These are phyloP conservation scores for Pythium insidiosum DNA, from an alignment of 352 stramenopile species.

Conservation along the genomic window DNA sequence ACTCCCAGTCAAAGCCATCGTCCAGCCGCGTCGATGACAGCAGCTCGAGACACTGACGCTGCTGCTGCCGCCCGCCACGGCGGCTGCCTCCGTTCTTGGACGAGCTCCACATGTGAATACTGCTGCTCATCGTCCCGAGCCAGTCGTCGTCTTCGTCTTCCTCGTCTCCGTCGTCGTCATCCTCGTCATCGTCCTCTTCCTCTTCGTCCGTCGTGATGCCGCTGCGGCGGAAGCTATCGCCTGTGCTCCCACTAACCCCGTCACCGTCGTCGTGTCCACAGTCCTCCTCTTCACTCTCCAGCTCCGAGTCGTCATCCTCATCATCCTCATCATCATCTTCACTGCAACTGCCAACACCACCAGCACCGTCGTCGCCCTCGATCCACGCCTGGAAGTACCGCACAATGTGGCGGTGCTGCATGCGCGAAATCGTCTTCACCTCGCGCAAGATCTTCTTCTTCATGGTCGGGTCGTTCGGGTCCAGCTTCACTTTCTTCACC, in stretches of 20 bases:
- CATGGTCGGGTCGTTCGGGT: slow-evolving; percentile 82
- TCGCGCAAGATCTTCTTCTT: slow-evolving; percentile 95
- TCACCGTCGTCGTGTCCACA: slow-evolving; percentile 24
- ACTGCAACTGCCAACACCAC: too few relatives aligned
- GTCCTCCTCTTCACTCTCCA: slow-evolving; percentile 16
- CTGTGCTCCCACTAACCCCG: too few relatives aligned
- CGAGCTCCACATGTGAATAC: slow-evolving; percentile 51
- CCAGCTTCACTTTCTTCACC: slow-evolving; percentile 83
- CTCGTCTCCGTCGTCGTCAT: slow-evolving; percentile 18
- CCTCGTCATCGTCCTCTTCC: slow-evolving; percentile 20
- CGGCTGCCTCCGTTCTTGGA: slow-evolving; percentile 37
- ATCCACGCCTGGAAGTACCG: slow-evolving; percentile 91
- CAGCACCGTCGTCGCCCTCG: slow-evolving; percentile 58
- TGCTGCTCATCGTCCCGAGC: slow-evolving; percentile 60
- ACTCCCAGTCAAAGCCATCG: slow-evolving; percentile 67
- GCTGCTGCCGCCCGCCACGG: slow-evolving; percentile 16
- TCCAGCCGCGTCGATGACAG: slow-evolving; percentile 32
- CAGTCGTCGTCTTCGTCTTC: slow-evolving; percentile 80
- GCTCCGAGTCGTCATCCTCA: slow-evolving; percentile 26
- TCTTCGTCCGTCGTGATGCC: too few relatives aligned
- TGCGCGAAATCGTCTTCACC: slow-evolving; percentile 94
- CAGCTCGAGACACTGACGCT: too few relatives aligned
- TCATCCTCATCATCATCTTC: slow-evolving; percentile 19
- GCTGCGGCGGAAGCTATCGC: too few relatives aligned
- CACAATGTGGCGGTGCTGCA: slow-evolving; percentile 96